Base-by-base conservation (phyloP, 2,329 filamentous ascomycete genomes). In the Aspergillus nomiae region DNA sequence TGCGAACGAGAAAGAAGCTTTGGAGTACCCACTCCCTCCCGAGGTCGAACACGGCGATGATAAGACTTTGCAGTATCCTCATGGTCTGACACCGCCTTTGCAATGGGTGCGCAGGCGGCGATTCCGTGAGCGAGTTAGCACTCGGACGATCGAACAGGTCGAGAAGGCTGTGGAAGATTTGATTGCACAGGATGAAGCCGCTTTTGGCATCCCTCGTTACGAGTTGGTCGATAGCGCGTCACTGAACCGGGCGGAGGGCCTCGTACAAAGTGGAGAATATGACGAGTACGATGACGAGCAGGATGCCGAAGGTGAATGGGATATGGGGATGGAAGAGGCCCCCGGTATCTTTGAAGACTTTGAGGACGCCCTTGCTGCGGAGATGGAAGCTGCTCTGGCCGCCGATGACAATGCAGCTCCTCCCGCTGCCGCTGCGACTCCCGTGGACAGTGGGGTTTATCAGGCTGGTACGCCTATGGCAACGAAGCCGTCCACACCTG, bases 1-100 rank as follows among this genome's bases (percentile, higher is more conserved):
- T 21, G 80, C 83, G 54, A 89, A 78, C 59, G 89, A 92, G 67
- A 80, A 84, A n/a, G 89, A 91, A 73, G 90, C 89, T 1, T 82
- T 84, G 71, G 83, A 82, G n/a, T 84, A 81, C 59, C 85, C 89
- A n/a, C 81, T 96, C 16, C 93, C 93, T 1, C 77, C 83, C 59
- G 90, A 92, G 70, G 84, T 96, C 57, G 86, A 92, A 70, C 59
- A 65, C 8, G 61, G 70, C 38, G 76, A 82, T 78, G 75, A 89
- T 79, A 82, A 84, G 63, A 86, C 83, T 6, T 89, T 89, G 70
- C 89, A 88, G 72, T 96, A 91, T 83, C 90, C 92, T 1, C 93
- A 96, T 76, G 93, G 93, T 36, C 82, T 97, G 24, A 95, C 92
- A 1, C 92, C 93, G 6, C 93, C 93, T 1, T 92, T 96, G 89